Base-by-base conservation (phyloP, 2,329 filamentous ascomycete species). In the Cercospora beticola region DNA sequence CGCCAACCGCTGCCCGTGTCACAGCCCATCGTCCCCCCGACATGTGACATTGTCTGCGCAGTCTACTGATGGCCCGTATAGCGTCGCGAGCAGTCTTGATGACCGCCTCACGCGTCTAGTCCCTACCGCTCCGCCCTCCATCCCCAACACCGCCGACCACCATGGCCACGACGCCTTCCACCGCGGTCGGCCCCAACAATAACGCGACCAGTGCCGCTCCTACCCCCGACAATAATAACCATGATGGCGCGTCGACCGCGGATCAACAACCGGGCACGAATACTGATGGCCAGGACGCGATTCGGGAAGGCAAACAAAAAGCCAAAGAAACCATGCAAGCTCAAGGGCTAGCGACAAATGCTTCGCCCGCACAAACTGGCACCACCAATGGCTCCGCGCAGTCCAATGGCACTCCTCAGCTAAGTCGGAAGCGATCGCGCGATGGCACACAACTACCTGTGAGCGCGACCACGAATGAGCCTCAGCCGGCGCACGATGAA, bases 281-380 rank as follows among this genome's bases (percentile, higher is more conserved):
- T 21, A 61, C 71, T 14, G 73, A 77, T 65, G 70, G 72, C 46
- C 77, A 75, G 73, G 82, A 85, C 78, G 77, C 81, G 64, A 87
- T 88, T 66, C 81, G 83, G 64, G 86, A 87, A 77, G 85, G 85
- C 64, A 89, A 89, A 74, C 84, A 88, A 75, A 86, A 85, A 76
- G 86, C 86, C 59, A 87, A 86, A 78, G 85, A 86, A 46, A 81
- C 87, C 63, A 81, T 88, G 75, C 85, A 83, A 46, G 85, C 86
- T n/a, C 81, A 81, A 54, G 75, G 82, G 52, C 62, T 64, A n/a
- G 76, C 76, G 69, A 74, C 66, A 74, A 78, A 23, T 73, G 78
- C 23, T 71, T 78, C 56, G 70, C 76, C 43, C 79, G 81, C 72
- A 78, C 69, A 58, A 7, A 14, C n/a, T 18, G 57, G 62, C 56